Base-by-base conservation (phyloP, 352 stramenopile species). In the Phytopythium delawarense region DNA sequence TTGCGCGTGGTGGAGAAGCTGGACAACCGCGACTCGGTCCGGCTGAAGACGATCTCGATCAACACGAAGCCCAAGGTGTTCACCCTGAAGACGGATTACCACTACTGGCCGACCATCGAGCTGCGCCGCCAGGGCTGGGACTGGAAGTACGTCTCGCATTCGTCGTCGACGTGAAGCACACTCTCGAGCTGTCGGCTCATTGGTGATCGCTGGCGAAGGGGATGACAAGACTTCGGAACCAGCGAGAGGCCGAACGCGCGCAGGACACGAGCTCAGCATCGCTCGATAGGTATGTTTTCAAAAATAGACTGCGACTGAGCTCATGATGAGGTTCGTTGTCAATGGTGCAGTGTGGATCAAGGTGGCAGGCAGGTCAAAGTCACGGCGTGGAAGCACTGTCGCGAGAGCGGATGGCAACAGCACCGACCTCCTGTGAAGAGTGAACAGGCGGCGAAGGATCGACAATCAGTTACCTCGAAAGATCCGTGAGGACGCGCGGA, bases 31-130 rank as follows among this genome's bases (percentile, higher is more conserved):
- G 80, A 89, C 34, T 91, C 81, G 32, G 88, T 96, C 44, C 88
- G 92, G 3, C 75, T 98, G 51, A 96, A 96, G 71, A 96, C 87
- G 7, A 89, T 96, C 59, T 88, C 86, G 42, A 89, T 97, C 58
- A 94, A 97, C 59, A 94, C 83, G 2, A 96, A 96, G 60, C 81
- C 82, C 39, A 94, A 92, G 60, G 85, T 96, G 25, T 91, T 94
- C 52, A 96, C 88, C n/a, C 73, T 97, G 25, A 96, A 96, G 75
- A 93, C 81, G 7, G 89, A 96, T 67, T 96, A 96, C 62, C 81
- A 94, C 70, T 97, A 96, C 74, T 97, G 88, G 87, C 88, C 90
- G 42, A 96, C 90, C 6, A 71, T 92, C 37, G 86, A 97, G 71
- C 72, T 97, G 35, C 76, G 68, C 34, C 75, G 86, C 51, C 67